Base-by-base conservation (phyloP, 2,329 filamentous ascomycete genomes). In the Talaromyces sp. region DNA sequence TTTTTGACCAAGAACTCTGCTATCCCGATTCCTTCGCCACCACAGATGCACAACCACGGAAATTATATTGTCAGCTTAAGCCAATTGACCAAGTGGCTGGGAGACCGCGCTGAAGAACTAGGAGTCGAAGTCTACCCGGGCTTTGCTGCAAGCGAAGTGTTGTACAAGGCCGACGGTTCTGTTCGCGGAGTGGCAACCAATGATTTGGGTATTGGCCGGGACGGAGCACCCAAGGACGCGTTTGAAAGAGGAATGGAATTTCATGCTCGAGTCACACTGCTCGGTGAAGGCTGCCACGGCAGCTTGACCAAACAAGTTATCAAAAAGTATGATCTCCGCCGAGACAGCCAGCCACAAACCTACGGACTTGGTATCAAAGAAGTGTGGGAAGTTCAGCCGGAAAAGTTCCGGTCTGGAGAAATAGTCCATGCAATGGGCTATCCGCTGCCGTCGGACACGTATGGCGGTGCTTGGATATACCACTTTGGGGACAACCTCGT, bases 241-340 rank as follows among this genome's bases (percentile, higher is more conserved):
- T 99, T 97, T 71, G 93, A 98, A 82, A 86, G 95, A 64, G 95
- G 95, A 63, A 99, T 99, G 95, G 95, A 96, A 78, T 99, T 99
- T 74, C 92, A 96, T 72, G 94, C 95, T 6, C 84, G 90, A 62
- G 88, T 95, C 56, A 99, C 95, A 42, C 83, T 99, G 60, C 92
- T 99, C 63, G 95, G 85, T 12, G 95, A 99, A 79, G 95, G 95
- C 12, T 98, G 94, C 73, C 95, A 99, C 74, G 95, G 95, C 65
- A 96, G 91, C 78, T 78, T 99, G 76, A 94, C 89, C 57, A 99
- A 99, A 82, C 90, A 97, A 77, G 89, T 98, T 60, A 90, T 92
- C 68, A 95, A 93, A 76, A 96, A 96, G 74, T 99, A 92, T 68
- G 92, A 98, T 72, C 81, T 99, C 64, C 86, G 95, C 64, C 84